Evolutionary conservation across 495 filamentous ascomycete species (phyloP).

Genomic region (Aspergillus egyptiacus): DNA sequence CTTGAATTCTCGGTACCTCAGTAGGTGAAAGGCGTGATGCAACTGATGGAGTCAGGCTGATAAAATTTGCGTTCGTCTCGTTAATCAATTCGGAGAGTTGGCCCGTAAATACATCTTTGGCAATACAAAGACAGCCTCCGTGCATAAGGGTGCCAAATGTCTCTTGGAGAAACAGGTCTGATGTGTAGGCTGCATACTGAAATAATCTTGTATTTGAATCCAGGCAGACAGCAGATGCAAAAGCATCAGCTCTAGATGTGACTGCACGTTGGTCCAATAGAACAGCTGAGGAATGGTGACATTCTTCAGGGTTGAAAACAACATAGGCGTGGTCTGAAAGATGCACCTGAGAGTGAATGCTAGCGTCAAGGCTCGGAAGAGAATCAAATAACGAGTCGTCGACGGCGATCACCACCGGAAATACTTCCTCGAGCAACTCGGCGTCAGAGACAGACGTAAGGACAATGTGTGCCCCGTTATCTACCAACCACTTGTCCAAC

Average conservation of each 20-base stretch:
- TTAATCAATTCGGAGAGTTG: conserved; percentile 32
- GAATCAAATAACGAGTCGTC: conserved; percentile 35
- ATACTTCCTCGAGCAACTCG: conserved; percentile 29
- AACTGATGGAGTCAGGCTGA: conserved; percentile 32
- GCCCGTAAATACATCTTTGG: conserved; percentile 25
- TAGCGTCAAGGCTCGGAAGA: conserved; percentile 19
- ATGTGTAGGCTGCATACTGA: conserved; percentile 49
- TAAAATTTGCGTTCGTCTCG: conserved; percentile 25
- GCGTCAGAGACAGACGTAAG: conserved; percentile 38
- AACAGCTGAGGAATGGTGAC: conserved; percentile 35
- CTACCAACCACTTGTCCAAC: conserved; percentile 34
- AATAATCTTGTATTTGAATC: conserved; percentile 48
- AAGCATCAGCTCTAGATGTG: conserved; percentile 35
- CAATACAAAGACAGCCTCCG: conserved; percentile 44
- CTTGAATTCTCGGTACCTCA: conserved; percentile 17
- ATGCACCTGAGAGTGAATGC: conserved; percentile 12
- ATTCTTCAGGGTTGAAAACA: conserved; percentile 49
- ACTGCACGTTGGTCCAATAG: conserved; percentile 37
- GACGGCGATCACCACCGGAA: conserved; percentile 38
- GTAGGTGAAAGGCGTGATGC: conserved; percentile 14
- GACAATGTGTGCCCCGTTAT: conserved; percentile 37
- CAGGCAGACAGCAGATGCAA: not conserved
- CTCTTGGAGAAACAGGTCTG: conserved; percentile 39
- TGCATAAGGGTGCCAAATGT: conserved; percentile 33
- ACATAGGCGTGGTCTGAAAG: conserved; percentile 40